A percentile compares a stretch with the other conserved stretches of the same genome.
Conservation (phyloP, 202 grass and related monocot species). For the Zizania palustris region DNA sequence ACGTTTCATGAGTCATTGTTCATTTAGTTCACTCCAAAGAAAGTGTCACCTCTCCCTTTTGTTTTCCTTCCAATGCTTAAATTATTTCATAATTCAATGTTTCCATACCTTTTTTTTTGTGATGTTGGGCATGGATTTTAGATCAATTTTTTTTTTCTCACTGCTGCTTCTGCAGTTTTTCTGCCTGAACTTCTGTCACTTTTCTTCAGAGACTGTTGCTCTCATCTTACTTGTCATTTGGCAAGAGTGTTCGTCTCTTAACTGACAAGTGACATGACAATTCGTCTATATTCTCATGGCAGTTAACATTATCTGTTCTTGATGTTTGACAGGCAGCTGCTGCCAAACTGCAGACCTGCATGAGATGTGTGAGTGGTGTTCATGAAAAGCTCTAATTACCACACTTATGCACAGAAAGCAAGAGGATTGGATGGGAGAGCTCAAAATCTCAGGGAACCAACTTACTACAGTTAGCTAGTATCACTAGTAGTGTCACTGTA, state of each 20-base stretch:
- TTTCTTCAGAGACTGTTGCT: not conserved
- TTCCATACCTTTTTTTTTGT: not conserved
- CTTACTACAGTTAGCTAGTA: constrained; percentile 40
- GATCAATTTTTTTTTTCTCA: not conserved
- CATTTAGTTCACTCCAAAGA: not conserved
- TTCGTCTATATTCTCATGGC: not conserved
- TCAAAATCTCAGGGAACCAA: constrained; percentile 19
- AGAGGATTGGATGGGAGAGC: constrained; percentile 26
- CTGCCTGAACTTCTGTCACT: not conserved
- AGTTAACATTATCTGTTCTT: constrained; percentile 26
- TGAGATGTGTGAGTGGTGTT: constrained; percentile 35
- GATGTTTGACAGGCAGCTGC: constrained; percentile 40
- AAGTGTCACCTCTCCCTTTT: not conserved
- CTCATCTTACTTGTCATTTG: not conserved
- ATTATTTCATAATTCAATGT: not conserved
- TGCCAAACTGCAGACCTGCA: constrained; percentile 28
- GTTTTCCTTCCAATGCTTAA: not conserved
- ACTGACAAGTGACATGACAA: too few relatives aligned
- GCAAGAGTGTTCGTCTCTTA: not conserved
- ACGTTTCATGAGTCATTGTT: constrained; percentile 32
- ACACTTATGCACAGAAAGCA: constrained; percentile 40
- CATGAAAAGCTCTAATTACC: constrained; percentile 27
- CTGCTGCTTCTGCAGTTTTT: not conserved
- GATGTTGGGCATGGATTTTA: too few relatives aligned
- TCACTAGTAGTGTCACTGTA: constrained; percentile 35